Evolutionary conservation across 140 eudicot genomes (phyloP).

Genomic region (Senecio squalidus): DNA sequence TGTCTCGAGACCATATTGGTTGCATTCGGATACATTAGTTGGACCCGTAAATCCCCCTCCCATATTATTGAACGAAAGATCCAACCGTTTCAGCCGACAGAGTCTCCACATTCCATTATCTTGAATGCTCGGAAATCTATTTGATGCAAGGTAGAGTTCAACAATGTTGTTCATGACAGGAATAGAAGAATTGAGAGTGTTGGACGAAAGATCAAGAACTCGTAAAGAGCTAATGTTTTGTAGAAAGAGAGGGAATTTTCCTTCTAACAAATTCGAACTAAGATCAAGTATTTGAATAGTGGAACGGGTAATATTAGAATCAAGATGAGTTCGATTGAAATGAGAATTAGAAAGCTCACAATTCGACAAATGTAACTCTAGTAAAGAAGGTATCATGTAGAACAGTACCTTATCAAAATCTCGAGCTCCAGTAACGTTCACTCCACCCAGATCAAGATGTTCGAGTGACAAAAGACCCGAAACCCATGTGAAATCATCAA

Average conservation of each 20-base stretch:
- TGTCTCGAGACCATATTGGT: background rate
- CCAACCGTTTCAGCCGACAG: background rate
- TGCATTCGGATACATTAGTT: background rate
- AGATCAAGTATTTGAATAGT: constrained; percentile 27
- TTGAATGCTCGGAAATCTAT: background rate
- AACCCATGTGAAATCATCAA: constrained; percentile 27
- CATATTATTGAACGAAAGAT: background rate
- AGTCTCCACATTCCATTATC: background rate
- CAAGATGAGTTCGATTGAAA: constrained; percentile 22
- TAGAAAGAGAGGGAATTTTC: constrained; percentile 18
- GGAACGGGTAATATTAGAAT: constrained; percentile 23
- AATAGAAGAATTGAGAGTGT: background rate
- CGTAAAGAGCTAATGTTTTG: constrained; percentile 28
- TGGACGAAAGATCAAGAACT: background rate
- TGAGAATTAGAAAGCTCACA: constrained; percentile 18
- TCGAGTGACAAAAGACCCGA: constrained; percentile 24
- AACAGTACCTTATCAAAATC: constrained; percentile 24
- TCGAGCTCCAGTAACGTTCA: background rate
- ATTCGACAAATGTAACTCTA: constrained; percentile 13
- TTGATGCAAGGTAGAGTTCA: background rate
- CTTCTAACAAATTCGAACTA: constrained; percentile 17
- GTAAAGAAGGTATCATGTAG: constrained; percentile 25
- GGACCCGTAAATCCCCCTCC: background rate
- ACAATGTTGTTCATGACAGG: background rate
- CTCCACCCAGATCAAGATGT: constrained; percentile 21